Evolutionary conservation across 768 basidiomycete species (phyloP), one percentile per base, ranked within the genome.

Genomic region (Hysterangium stoloniferum): DNA sequence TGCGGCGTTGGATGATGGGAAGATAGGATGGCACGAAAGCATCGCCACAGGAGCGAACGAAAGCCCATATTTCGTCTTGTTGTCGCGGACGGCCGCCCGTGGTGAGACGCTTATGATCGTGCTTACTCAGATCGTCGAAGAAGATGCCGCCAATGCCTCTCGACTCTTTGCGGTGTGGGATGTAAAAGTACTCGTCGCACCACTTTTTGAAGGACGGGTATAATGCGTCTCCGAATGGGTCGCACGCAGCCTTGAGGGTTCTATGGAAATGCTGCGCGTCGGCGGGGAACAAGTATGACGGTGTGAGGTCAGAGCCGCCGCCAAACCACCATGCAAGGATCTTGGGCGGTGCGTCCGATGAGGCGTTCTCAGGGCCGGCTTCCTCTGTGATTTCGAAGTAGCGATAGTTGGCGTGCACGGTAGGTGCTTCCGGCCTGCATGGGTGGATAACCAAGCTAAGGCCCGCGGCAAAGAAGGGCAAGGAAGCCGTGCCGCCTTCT

Each of bases 321-420:
- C 96, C 95, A 62, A 98, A 99, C 96, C 95, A 99, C 93, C 94
- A 97, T 24, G 92, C 83, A 35, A 93, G 68, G 17, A 88, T 67
- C 56, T 77, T 75, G 6, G 76, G 74, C 22, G 68, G 61, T 25
- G 56, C 57, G 19, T 8, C 31, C 47, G 47, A 7, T 42, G 15
- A 24, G 8, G 59, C 52, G 24, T 56, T 56, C 45, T 61, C 62
- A 3, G 56, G n/a, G n/a, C n/a, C 55, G 1, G 58, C 58, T 36
- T 70, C 68, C 56, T 85, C 78, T 2, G 82, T 83, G 56, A 96
- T 80, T 66, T 98, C 95, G 62, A 99, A 99, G 67, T 97, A 98
- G 48, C 96, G 88, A 60, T 94, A 96, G 65, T 99, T 99, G 52
- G 88, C 81, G 64, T 99, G 95, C 5, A 91, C 84, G 19, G 95